Evolutionary conservation across 1,284 basidiomycete genomes (phyloP).

Genomic region (Boletus semigastroideus): DNA sequence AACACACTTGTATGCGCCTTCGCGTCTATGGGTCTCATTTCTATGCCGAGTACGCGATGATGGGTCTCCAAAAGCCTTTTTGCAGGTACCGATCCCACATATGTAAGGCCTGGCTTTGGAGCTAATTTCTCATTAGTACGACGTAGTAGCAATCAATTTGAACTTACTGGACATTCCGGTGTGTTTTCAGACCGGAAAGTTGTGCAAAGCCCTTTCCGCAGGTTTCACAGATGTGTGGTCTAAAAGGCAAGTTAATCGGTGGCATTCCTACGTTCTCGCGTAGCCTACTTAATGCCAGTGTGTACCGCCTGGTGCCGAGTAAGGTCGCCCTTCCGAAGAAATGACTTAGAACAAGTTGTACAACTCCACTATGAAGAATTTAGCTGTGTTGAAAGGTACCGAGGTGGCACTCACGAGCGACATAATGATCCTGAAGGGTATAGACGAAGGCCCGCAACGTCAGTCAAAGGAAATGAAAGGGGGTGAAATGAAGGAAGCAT

Average conservation of each 20-base stretch:
- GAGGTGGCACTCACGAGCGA: slow-evolving; percentile 22
- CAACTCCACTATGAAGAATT: slow-evolving; percentile 34
- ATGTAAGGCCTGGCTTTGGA: slow-evolving; percentile 49
- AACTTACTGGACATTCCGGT: slow-evolving; percentile 59
- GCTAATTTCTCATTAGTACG: slow-evolving; percentile 35
- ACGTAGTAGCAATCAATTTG: neutral
- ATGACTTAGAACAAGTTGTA: slow-evolving; percentile 42
- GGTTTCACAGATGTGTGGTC: slow-evolving; percentile 44
- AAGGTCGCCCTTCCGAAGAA: slow-evolving; percentile 53
- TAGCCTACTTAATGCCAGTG: slow-evolving; percentile 43
- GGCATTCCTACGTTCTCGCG: neutral
- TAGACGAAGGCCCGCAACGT: slow-evolving; percentile 44
- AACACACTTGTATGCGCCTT: slow-evolving; percentile 46
- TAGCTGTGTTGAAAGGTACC: neutral
- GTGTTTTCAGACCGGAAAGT: slow-evolving; percentile 53
- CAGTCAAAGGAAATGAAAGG: slow-evolving; percentile 16
- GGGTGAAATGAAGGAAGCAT: slow-evolving; percentile 3
- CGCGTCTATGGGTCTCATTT: slow-evolving; percentile 51
- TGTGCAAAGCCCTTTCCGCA: slow-evolving; percentile 57
- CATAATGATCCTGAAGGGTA: slow-evolving; percentile 27
- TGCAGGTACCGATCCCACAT: slow-evolving; percentile 48
- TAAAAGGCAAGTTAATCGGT: slow-evolving; percentile 22
- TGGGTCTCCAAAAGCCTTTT: slow-evolving; percentile 55
- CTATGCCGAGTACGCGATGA: slow-evolving; percentile 62
- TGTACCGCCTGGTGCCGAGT: slow-evolving; percentile 50